Conservation (phyloP, 129 eudicot species). For the Gnaphalium uliginosum region DNA sequence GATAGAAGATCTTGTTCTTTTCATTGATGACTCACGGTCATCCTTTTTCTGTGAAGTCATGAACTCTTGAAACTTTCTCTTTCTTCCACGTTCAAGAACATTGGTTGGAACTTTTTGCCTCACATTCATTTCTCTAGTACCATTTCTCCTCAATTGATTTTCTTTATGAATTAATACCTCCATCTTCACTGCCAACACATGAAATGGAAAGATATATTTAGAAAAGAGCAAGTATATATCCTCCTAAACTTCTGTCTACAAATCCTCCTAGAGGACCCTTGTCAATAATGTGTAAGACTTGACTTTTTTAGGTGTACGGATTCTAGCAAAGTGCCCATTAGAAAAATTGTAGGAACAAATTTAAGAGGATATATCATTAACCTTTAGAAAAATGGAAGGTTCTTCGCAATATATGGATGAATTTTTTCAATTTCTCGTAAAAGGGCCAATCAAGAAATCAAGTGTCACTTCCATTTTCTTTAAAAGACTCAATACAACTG, state of each 20-base stretch:
- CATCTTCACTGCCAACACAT: constrained; percentile 36
- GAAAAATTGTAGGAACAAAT: too few relatives aligned
- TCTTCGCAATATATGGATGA: constrained; percentile 7
- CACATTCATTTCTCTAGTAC: constrained; percentile 25
- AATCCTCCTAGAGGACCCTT: too few relatives aligned
- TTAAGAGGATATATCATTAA: too few relatives aligned
- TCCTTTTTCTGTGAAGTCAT: constrained; percentile 29
- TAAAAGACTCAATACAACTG: background rate
- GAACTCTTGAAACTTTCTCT: constrained; percentile 37
- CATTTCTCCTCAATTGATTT: constrained; percentile 29
- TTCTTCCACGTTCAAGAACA: constrained; percentile 29
- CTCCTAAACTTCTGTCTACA: background rate
- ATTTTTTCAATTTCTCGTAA: constrained; percentile 6
- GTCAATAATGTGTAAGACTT: background rate
- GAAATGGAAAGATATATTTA: background rate
- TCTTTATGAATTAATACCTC: constrained; percentile 43
- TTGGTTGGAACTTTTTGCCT: constrained; percentile 13
- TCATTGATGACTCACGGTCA: constrained; percentile 16
- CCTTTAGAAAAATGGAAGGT: background rate
- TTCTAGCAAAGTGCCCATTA: too few relatives aligned
- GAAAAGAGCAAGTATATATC: background rate
- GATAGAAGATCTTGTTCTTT: constrained; percentile 19
- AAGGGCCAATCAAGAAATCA: background rate
- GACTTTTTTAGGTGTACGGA: background rate
- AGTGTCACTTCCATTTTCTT: background rate